Evolutionary conservation across 768 basidiomycete species (phyloP).

Genomic region (Amanita polypyramis): DNA sequence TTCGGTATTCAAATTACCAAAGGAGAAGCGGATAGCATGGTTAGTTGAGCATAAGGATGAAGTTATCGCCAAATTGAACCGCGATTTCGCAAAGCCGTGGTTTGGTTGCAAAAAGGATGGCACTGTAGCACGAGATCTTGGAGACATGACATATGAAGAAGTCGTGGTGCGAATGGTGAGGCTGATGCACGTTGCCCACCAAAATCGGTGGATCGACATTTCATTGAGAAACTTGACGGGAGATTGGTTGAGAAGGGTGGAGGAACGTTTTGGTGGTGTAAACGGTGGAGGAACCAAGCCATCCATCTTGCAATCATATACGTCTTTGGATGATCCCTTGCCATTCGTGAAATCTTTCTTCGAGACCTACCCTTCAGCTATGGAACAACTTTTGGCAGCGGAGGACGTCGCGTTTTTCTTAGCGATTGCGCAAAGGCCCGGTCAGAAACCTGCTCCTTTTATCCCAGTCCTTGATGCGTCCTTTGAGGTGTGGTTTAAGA

Average conservation of each 20-base stretch:
- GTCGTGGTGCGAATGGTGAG: constrained; percentile 84
- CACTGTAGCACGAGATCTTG: constrained; percentile 70
- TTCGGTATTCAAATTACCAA: constrained; percentile 88
- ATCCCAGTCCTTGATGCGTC: constrained; percentile 89
- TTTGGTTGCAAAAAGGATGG: constrained; percentile 96
- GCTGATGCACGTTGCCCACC: constrained; percentile 88
- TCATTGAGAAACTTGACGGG: constrained; percentile 90
- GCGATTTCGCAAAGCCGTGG: constrained; percentile 94
- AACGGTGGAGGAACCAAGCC: constrained; percentile 67
- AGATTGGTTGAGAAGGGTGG: constrained; percentile 93
- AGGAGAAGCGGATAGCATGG: constrained; percentile 92
- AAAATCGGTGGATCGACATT: constrained; percentile 88
- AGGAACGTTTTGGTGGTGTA: constrained; percentile 90
- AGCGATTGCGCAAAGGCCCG: constrained; percentile 88
- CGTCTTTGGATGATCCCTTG: constrained; percentile 71
- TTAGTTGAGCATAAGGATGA: constrained; percentile 79
- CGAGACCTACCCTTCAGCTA: constrained; percentile 71
- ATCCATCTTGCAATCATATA: constrained; percentile 79
- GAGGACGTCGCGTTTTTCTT: constrained; percentile 96
- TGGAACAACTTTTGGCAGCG: constrained; percentile 77
- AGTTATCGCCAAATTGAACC: constrained; percentile 86
- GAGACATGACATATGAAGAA: constrained; percentile 99
- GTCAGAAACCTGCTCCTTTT: constrained; percentile 98
- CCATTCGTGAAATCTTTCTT: constrained; percentile 78
- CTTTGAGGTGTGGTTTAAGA: constrained; percentile 99